Conservation (phyloP, 2,329 filamentous ascomycete genomes). For the Neoscytalidium dimidiatum region DNA sequence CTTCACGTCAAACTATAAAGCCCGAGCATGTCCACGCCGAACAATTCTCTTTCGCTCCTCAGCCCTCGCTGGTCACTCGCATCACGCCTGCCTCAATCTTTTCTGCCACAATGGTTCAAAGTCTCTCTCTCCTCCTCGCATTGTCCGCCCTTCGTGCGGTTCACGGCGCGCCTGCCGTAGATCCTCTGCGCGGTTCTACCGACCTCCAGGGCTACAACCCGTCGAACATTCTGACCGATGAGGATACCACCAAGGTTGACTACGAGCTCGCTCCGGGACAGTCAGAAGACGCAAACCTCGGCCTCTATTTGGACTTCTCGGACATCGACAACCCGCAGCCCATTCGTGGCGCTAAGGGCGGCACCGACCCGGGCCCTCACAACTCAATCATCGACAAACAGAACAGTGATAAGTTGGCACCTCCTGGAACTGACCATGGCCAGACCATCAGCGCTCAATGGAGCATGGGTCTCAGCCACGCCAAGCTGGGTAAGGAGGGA, state of each 20-base stretch:
- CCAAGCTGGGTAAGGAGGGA: conserved; percentile 30
- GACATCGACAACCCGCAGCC: conserved; percentile 56
- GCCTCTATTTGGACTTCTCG: conserved; percentile 57
- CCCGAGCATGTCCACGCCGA: not conserved
- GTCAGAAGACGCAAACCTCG: conserved; percentile 51
- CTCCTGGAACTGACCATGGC: conserved; percentile 56
- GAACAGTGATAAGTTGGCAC: conserved; percentile 57
- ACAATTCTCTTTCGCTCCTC: not conserved
- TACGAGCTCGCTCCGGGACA: conserved; percentile 54
- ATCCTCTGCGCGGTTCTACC: conserved; percentile 20
- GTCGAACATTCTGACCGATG: conserved; percentile 17
- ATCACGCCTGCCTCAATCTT: not conserved
- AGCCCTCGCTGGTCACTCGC: not conserved
- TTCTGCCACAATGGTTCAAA: not conserved
- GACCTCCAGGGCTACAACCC: conserved; percentile 22
- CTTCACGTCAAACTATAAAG: conserved; percentile 6
- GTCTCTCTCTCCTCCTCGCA: not conserved
- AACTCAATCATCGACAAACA: conserved; percentile 54
- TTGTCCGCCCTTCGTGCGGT: not conserved
- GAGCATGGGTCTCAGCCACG: conserved; percentile 49
- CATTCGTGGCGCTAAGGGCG: conserved; percentile 53
- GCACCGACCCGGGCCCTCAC: conserved; percentile 56
- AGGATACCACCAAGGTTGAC: conserved; percentile 35
- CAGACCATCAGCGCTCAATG: conserved; percentile 52
- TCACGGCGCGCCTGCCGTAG: conserved; percentile 5